Conservation (phyloP, 192 early-diverging fungal genomes). For the Umbelopsis isabellina region DNA sequence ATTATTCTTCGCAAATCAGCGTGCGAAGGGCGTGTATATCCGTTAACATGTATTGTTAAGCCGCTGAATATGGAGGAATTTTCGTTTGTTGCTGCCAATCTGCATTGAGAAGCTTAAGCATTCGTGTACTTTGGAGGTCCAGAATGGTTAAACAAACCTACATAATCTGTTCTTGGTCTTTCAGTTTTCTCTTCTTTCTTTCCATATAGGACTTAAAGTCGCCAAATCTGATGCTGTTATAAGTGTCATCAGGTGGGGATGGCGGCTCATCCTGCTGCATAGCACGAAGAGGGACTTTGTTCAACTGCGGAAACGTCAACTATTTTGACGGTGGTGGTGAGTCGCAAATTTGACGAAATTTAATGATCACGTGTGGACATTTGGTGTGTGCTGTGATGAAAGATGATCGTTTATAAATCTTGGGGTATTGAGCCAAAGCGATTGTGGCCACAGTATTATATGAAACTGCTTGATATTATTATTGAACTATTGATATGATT, state of each 20-base stretch:
- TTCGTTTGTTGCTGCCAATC: slow-evolving; percentile 29
- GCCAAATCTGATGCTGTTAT: slow-evolving; percentile 50
- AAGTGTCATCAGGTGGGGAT: slow-evolving; percentile 41
- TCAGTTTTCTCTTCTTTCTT: slow-evolving; percentile 53
- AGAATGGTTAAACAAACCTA: slow-evolving; percentile 25
- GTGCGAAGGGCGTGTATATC: slow-evolving; percentile 68
- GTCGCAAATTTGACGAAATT: no score
- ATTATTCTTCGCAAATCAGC: slow-evolving; percentile 54
- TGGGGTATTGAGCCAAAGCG: no score
- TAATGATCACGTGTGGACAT: no score
- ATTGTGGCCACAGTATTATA: no score
- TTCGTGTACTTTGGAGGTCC: neutral
- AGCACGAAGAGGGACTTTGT: neutral
- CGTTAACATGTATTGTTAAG: slow-evolving; percentile 63
- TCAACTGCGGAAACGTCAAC: neutral
- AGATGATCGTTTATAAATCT: no score
- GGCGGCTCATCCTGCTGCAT: slow-evolving; percentile 1
- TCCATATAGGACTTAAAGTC: slow-evolving; percentile 53
- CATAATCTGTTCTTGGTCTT: slow-evolving; percentile 50
- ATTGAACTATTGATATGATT: no score
- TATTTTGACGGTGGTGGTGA: no score
- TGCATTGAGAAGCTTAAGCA: neutral
- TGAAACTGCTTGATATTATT: no score
- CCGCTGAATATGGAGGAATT: slow-evolving; percentile 44
- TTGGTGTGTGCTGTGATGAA: no score